phyloP scores from a whole-genome alignment of 192 early-diverging fungal genomes.

The Coemansia sp. region DNA sequence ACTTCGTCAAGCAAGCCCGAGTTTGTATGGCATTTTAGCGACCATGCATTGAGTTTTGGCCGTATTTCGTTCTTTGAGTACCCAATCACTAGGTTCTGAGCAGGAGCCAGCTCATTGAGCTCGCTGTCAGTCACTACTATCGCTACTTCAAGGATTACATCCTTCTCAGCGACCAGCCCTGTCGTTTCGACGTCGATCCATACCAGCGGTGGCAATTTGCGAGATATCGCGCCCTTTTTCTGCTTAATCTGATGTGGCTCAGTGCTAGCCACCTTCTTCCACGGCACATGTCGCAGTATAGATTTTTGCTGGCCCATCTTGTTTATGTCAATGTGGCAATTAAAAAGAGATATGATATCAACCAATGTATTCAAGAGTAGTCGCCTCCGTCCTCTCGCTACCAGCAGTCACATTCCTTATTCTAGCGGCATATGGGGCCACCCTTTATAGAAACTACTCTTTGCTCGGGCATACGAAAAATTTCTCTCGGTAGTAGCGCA shows the following conservation, averaged over 20 bases:
- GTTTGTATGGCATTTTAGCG: slow-evolving; percentile 69
- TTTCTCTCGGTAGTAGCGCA: slow-evolving; percentile 67
- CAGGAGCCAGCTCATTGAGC: slow-evolving; percentile 72
- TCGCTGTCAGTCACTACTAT: slow-evolving; percentile 79
- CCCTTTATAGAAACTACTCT: not conserved
- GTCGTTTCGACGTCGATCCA: slow-evolving; percentile 34
- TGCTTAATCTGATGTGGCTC: not conserved
- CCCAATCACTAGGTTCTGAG: slow-evolving; percentile 59
- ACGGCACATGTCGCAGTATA: not conserved
- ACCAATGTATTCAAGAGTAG: not conserved
- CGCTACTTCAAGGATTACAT: slow-evolving; percentile 81
- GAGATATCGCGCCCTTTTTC: not conserved
- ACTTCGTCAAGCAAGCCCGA: slow-evolving; percentile 75
- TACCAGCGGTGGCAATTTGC: slow-evolving; percentile 10
- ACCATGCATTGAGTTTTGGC: slow-evolving; percentile 81
- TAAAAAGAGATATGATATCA: not conserved
- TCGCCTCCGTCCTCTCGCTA: not conserved
- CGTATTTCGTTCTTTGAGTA: slow-evolving; percentile 25
- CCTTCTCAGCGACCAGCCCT: slow-evolving; percentile 52
- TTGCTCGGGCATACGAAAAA: slow-evolving; percentile 57
- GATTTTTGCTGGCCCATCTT: not conserved
- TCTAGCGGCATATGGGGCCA: not conserved
- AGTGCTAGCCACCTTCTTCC: not conserved
- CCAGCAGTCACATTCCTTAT: not conserved
- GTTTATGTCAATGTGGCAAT: not conserved